These are phyloP conservation scores for Funneliformis caledonium DNA, from an alignment of 371 early-diverging fungal species.

Conservation along the genomic window DNA sequence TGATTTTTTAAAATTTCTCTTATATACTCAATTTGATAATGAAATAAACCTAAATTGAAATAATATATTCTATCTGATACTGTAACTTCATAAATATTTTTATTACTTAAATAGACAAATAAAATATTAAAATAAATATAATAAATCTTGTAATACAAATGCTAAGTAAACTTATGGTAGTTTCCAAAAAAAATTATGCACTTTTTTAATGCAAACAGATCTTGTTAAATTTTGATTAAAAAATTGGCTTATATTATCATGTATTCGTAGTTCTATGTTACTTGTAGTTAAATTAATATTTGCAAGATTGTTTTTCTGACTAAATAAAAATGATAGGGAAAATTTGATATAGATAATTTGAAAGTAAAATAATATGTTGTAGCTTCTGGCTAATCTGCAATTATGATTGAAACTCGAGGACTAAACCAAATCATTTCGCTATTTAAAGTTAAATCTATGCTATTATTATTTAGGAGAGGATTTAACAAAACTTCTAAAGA, in stretches of 20 bases:
- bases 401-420: not conserved
- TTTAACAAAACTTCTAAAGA: too few relatives aligned
- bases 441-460: not conserved
- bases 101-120: not conserved
- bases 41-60: not conserved
- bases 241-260: not conserved
- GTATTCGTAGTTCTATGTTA: not conserved
- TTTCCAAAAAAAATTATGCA: slow-evolving; percentile 1
- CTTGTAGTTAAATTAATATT: not conserved
- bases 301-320: not conserved
- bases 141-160: not conserved
- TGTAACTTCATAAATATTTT: slow-evolving; percentile 6
- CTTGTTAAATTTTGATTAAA: not conserved
- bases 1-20: not conserved
- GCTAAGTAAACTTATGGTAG: not conserved
- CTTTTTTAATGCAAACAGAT: not conserved
- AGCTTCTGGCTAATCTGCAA: not conserved
- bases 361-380: not conserved
- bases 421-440: not conserved
- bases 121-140: too few relatives aligned
- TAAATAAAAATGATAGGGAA: not conserved
- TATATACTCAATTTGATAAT: not conserved
- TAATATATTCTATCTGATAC: not conserved
- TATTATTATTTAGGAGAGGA: too few relatives aligned
- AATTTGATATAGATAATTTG: not conserved